These are phyloP conservation scores for Boletus fagicola DNA, from an alignment of 768 basidiomycete genomes.

Conservation along the genomic window DNA sequence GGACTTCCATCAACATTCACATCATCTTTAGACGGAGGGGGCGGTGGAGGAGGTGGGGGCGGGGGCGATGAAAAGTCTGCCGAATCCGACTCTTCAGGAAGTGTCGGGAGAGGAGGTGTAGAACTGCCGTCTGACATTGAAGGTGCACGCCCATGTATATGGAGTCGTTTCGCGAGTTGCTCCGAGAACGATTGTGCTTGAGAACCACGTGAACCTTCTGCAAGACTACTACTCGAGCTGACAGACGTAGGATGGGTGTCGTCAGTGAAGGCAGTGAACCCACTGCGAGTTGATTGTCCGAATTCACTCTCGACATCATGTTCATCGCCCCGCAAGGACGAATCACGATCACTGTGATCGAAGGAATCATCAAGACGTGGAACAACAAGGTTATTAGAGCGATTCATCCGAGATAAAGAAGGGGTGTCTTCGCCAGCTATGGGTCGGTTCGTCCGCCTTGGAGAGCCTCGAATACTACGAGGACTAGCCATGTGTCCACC, in stretches of 20 bases:
- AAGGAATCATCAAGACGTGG: slow-evolving; percentile 44
- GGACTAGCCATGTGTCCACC: slow-evolving; percentile 60
- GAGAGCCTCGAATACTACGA: slow-evolving; percentile 68
- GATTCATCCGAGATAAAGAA: slow-evolving; percentile 39
- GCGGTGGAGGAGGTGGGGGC: slow-evolving; percentile 16
- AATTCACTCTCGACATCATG: slow-evolving; percentile 60
- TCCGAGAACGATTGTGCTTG: slow-evolving; percentile 56
- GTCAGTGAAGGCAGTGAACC: slow-evolving; percentile 40
- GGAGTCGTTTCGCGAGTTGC: slow-evolving; percentile 58
- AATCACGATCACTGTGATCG: slow-evolving; percentile 44
- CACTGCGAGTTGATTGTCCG: slow-evolving; percentile 43
- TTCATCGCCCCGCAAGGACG: slow-evolving; percentile 43
- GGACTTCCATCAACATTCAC: too few relatives aligned
- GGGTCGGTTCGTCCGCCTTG: slow-evolving; percentile 49
- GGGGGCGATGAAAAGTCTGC: slow-evolving; percentile 25
- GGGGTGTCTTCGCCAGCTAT: slow-evolving; percentile 39
- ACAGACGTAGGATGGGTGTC: slow-evolving; percentile 58
- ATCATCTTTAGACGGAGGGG: too few relatives aligned
- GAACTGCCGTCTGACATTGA: slow-evolving; percentile 40
- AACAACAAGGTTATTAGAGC: slow-evolving; percentile 41
- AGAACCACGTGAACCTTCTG: slow-evolving; percentile 33
- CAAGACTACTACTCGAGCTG: slow-evolving; percentile 43
- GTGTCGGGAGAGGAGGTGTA: slow-evolving; percentile 35
- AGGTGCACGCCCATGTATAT: slow-evolving; percentile 45
- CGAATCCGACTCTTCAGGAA: slow-evolving; percentile 39